These are phyloP conservation scores for Passiflora organensis DNA, from an alignment of 345 rosid genomes.

Conservation along the genomic window DNA sequence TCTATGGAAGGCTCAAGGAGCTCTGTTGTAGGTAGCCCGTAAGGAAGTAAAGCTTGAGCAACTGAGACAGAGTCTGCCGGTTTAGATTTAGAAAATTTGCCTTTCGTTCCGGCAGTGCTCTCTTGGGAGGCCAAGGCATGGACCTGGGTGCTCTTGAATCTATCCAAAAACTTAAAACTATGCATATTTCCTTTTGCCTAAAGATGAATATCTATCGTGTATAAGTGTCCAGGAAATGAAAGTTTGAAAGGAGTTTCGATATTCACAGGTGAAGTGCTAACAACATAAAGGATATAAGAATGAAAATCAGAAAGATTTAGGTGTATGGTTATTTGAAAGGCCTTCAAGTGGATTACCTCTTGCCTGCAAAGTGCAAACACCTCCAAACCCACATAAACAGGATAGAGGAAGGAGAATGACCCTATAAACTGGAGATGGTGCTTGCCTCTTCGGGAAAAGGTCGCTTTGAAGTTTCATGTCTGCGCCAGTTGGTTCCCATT, in stretches of 20 bases:
- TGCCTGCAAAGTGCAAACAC: constrained; percentile 7
- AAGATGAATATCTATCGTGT: no score
- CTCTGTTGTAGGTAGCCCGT: constrained; percentile 62
- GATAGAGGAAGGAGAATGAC: neutral
- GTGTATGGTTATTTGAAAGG: neutral
- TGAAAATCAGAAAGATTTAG: neutral
- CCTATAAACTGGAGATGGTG: constrained; percentile 11
- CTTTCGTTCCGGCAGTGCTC: constrained; percentile 28
- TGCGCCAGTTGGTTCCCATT: constrained; percentile 5
- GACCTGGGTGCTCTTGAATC: constrained; percentile 61
- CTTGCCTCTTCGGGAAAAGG: constrained; percentile 19
- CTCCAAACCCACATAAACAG: neutral
- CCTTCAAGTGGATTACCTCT: constrained; percentile 11
- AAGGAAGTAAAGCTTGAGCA: constrained; percentile 45
- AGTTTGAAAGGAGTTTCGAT: neutral
- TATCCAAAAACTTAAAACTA: constrained; percentile 46
- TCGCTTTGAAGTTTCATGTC: constrained; percentile 1
- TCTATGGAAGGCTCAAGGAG: constrained; percentile 72
- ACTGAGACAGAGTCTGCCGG: constrained; percentile 33
- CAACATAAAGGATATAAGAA: neutral
- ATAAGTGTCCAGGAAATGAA: no score
- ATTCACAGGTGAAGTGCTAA: no score
- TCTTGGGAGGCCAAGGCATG: constrained; percentile 55
- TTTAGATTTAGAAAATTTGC: constrained; percentile 43
- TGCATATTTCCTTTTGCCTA: constrained; percentile 35